Base-by-base conservation (phyloP, 2,329 filamentous ascomycete species). In the Scorias spongiosa region DNA sequence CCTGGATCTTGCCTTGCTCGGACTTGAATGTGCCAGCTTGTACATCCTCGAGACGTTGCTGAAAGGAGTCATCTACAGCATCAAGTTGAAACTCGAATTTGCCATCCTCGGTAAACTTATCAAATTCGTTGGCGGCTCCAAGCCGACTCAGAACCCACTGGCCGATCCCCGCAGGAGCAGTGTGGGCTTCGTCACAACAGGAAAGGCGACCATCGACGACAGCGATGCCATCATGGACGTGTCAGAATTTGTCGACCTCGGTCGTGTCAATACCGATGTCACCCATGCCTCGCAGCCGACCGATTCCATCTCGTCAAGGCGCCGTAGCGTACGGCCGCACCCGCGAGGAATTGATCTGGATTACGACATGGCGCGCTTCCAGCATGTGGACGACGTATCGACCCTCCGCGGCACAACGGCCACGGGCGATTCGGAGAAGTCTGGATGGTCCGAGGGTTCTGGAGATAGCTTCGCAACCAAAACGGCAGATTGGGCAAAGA, bases 41-140 rank as follows among this genome's bases (percentile, higher is more conserved):
- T 61, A 49, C 44, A 58, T 61, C 15, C 47, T 62, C 12, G 57
- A 64, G 40, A 58, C 57, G 5, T 61, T 61, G 1, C 49, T 66
- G 2, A 67, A 68, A 47, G 62, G 50, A 34, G 45, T 59, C 40
- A 46, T 59, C 29, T 60, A 60, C 46, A 56, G 53, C 18, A 51
- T 58, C 51, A 60, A 60, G 49, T 50, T 60, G 17, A 60, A 60
- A 42, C 53, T 60, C n/a, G 57, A 60, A 43, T 59, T 59, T 39
- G 57, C 51, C 29, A 53, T 60, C 18, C 46, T 60, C 11, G 49
- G 50, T 11, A 54, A 57, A 44, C 47, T 60, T 5, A 54, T 58
- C 30, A 51, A 53, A 26, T 51, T 57, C 29, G 51, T 61, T 5
- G 46, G 46, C 14, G 48, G 46, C 10, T 43, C 49, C 6, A 42